These are phyloP conservation scores for Amanita thiersii DNA, from an alignment of 768 basidiomycete genomes.

Conservation along the genomic window DNA sequence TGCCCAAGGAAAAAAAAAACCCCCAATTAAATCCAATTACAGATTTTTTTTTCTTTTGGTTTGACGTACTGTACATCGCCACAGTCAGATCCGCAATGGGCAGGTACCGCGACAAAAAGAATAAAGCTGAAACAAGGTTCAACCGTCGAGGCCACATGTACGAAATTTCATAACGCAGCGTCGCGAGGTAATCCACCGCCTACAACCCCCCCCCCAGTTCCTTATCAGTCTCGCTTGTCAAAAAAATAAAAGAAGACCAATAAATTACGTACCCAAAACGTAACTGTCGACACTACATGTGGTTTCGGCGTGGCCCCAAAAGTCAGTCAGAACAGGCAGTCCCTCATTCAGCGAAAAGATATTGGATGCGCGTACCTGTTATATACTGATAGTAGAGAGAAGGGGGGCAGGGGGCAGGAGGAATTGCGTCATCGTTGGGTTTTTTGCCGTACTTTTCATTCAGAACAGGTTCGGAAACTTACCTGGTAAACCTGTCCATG, in stretches of 20 bases:
- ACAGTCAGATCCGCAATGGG: constrained; percentile 3
- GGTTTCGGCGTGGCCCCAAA: too few relatives aligned
- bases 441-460: not conserved
- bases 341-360: too few relatives aligned
- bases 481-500: constrained; percentile 1
- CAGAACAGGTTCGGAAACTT: not conserved
- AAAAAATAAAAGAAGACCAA: too few relatives aligned
- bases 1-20: not conserved
- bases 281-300: constrained; percentile 3
- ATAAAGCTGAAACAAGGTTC: constrained; percentile 5
- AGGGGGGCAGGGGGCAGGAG: too few relatives aligned
- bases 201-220: too few relatives aligned
- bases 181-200: constrained; percentile 7
- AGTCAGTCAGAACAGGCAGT: too few relatives aligned
- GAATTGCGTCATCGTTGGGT: not conserved
- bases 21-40: not conserved
- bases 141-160: constrained; percentile 7
- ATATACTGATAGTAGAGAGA: too few relatives aligned
- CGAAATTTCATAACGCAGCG: constrained; percentile 4
- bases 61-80: constrained; percentile 1
- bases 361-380: too few relatives aligned
- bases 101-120: constrained; percentile 3
- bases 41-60: too few relatives aligned
- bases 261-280: constrained; percentile 1
- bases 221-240: too few relatives aligned